phyloP scores from a whole-genome alignment of 1,284 basidiomycete genomes.

The Agaricales sp. region DNA sequence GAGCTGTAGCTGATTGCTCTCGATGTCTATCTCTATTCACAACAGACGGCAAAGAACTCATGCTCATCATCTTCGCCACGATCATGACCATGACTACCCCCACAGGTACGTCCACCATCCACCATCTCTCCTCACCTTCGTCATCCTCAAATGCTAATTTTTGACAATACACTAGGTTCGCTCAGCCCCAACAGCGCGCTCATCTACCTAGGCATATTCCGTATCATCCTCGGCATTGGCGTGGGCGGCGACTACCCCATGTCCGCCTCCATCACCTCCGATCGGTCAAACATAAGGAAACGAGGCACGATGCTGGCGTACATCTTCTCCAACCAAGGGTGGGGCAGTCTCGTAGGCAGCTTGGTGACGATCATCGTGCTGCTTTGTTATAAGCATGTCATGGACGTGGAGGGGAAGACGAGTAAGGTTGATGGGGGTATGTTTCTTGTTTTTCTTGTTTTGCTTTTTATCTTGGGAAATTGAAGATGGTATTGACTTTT shows the following conservation, averaged over 20 bases:
- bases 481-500: background rate
- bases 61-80: constrained; percentile 67
- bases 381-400: constrained; percentile 53
- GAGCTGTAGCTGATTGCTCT: background rate
- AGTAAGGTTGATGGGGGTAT: constrained; percentile 55
- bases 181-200: constrained; percentile 35
- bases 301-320: constrained; percentile 68
- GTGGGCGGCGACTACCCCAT: constrained; percentile 83
- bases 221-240: constrained; percentile 65
- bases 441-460: background rate
- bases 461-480: background rate
- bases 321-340: constrained; percentile 70
- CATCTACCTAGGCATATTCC: constrained; percentile 55
- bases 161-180: constrained; percentile 15
- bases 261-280: constrained; percentile 61
- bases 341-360: constrained; percentile 61
- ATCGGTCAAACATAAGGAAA: constrained; percentile 58
- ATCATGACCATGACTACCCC: constrained; percentile 45
- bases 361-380: constrained; percentile 64
- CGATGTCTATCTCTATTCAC: too few relatives aligned
- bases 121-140: background rate
- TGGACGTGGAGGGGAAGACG: constrained; percentile 44
- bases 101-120: constrained; percentile 22
- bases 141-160: background rate
- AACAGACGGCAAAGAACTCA: constrained; percentile 69